Evolutionary conservation across 768 basidiomycete species (phyloP).

Genomic region (Pleurotus ostreatus): DNA sequence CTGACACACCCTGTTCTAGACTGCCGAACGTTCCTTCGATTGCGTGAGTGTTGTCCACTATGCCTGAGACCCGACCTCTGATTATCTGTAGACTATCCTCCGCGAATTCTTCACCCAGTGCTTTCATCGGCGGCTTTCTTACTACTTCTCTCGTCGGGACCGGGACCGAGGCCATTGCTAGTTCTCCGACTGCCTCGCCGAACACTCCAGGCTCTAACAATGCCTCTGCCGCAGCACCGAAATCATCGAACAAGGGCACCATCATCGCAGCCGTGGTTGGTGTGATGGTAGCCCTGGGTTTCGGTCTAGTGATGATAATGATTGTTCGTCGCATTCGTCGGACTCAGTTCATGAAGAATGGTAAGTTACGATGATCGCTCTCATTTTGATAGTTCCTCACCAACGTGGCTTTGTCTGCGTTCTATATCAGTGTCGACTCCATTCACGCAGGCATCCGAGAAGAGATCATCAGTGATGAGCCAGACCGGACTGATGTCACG

Average conservation of each 20-base stretch:
- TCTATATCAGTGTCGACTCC: not conserved
- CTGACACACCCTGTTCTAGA: too few species aligned
- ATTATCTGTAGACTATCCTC: too few species aligned
- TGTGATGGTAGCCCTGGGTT: not conserved
- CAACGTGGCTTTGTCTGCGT: not conserved
- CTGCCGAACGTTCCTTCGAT: too few species aligned
- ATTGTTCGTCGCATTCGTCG: not conserved
- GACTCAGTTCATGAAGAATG: not conserved
- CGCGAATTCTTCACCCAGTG: too few species aligned
- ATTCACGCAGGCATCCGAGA: not conserved
- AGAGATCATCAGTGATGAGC: slow-evolving; percentile 5
- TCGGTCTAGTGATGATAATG: not conserved
- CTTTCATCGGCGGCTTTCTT: too few species aligned
- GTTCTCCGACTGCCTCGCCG: not conserved
- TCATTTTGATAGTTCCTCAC: not conserved
- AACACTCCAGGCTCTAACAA: not conserved
- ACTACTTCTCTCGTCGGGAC: too few species aligned
- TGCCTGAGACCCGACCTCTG: too few species aligned
- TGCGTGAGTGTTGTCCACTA: too few species aligned
- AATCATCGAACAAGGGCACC: not conserved
- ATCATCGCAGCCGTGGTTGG: slow-evolving; percentile 4
- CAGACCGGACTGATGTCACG: not conserved
- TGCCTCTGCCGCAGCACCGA: not conserved
- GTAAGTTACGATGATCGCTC: not conserved
- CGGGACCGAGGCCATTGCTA: too few species aligned